phyloP scores from a whole-genome alignment of 306 rosid genomes.

The Cucumis melo region DNA sequence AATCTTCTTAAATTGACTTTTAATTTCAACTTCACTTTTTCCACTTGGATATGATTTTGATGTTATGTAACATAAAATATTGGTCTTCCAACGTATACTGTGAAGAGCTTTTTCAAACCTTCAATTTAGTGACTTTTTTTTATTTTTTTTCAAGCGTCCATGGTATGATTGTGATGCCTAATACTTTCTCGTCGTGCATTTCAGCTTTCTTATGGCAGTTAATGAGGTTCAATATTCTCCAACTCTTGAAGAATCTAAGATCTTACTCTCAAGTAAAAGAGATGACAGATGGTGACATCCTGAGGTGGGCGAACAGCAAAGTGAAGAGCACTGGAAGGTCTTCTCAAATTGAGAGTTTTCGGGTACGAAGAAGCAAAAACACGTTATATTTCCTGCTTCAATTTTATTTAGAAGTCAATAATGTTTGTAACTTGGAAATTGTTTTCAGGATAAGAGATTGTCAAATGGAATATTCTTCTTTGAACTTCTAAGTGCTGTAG shows the following conservation, averaged over 20 bases:
- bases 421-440: slow-evolving; percentile 1
- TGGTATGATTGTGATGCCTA: background rate
- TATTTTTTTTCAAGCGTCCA: background rate
- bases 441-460: slow-evolving; percentile 65
- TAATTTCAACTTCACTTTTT: background rate
- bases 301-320: slow-evolving; percentile 76
- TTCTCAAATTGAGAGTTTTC: slow-evolving; percentile 70
- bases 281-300: slow-evolving; percentile 70
- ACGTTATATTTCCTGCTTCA: background rate
- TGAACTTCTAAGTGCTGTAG: slow-evolving; percentile 93
- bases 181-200: background rate
- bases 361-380: slow-evolving; percentile 24
- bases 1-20: background rate
- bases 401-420: background rate
- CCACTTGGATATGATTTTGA: background rate
- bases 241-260: slow-evolving; percentile 72
- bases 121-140: background rate
- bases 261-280: slow-evolving; percentile 84
- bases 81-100: background rate
- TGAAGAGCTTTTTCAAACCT: background rate
- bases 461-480: slow-evolving; percentile 81
- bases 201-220: slow-evolving; percentile 94
- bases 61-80: background rate
- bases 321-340: slow-evolving; percentile 67
- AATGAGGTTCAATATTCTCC: slow-evolving; percentile 87